Evolutionary conservation across 306 rosid genomes (phyloP).

Genomic region (Malus sylvestris): DNA sequence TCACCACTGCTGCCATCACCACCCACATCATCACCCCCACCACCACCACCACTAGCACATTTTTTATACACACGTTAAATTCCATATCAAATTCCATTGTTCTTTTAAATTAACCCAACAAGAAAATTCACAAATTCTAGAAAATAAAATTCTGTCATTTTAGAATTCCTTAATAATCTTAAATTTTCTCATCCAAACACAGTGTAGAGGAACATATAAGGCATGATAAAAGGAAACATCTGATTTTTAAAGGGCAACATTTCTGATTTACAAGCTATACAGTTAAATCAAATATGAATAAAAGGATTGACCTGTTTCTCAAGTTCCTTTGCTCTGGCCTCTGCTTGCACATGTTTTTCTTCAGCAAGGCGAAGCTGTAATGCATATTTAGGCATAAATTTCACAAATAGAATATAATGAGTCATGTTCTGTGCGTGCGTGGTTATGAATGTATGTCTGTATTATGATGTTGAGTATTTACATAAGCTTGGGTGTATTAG

Average conservation of each 20-base stretch:
- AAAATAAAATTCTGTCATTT: no score
- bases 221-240: neutral
- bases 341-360: conserved; percentile 74
- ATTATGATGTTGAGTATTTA: neutral
- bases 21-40: no score
- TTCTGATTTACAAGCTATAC: neutral
- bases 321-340: conserved; percentile 82
- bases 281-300: neutral
- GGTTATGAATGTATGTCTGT: neutral
- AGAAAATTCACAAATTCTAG: no score
- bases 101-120: no score
- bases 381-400: conserved; percentile 22
- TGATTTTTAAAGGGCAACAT: neutral
- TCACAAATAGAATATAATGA: neutral
- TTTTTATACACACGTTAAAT: no score
- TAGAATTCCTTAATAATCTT: no score
- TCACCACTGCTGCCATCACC: no score
- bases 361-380: conserved; percentile 75
- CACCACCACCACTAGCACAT: no score
- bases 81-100: no score
- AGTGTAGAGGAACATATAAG: neutral
- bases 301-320: conserved; percentile 71
- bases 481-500: neutral
- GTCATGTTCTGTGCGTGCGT: neutral
- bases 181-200: no score